These are phyloP conservation scores for Aureobasidium sp. DNA, from an alignment of 2,329 filamentous ascomycete genomes.

Conservation along the genomic window DNA sequence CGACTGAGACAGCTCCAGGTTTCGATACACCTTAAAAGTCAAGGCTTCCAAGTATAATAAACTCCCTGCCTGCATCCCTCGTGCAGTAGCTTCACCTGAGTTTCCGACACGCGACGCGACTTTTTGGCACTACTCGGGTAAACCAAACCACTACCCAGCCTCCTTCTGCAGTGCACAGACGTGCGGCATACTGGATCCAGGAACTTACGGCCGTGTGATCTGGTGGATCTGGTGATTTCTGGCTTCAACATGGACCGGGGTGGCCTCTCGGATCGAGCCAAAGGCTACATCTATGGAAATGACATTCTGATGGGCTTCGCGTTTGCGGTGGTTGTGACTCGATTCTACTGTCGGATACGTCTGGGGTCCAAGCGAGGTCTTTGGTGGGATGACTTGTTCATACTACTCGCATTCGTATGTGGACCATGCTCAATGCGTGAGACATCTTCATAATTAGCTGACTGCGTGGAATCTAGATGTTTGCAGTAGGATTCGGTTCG, in stretches of 20 bases:
- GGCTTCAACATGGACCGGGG: not conserved
- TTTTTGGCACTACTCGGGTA: not conserved
- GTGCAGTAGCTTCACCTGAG: constrained; percentile 8
- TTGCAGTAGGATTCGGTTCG: constrained; percentile 30
- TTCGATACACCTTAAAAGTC: not conserved
- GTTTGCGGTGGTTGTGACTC: not conserved
- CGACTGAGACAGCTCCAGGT: constrained; percentile 3
- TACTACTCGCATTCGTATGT: constrained; percentile 31
- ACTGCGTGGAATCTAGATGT: constrained; percentile 21
- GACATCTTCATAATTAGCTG: not conserved
- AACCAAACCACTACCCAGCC: not conserved
- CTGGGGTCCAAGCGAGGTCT: constrained; percentile 2
- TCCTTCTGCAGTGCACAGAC: constrained; percentile 8
- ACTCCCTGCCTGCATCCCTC: constrained; percentile 8
- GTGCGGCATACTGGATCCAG: not conserved
- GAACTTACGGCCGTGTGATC: not conserved
- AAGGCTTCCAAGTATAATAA: not conserved
- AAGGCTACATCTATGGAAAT: constrained; percentile 7
- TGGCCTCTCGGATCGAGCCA: constrained; percentile 6
- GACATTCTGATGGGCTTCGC: constrained; percentile 3
- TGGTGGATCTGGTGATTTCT: not conserved
- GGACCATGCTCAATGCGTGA: not conserved
- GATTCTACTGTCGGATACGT: constrained; percentile 1
- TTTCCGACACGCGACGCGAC: constrained; percentile 8
- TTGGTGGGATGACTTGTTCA: constrained; percentile 32